Evolutionary conservation across 768 basidiomycete species (phyloP).

Genomic region (Mrakia frigida): DNA sequence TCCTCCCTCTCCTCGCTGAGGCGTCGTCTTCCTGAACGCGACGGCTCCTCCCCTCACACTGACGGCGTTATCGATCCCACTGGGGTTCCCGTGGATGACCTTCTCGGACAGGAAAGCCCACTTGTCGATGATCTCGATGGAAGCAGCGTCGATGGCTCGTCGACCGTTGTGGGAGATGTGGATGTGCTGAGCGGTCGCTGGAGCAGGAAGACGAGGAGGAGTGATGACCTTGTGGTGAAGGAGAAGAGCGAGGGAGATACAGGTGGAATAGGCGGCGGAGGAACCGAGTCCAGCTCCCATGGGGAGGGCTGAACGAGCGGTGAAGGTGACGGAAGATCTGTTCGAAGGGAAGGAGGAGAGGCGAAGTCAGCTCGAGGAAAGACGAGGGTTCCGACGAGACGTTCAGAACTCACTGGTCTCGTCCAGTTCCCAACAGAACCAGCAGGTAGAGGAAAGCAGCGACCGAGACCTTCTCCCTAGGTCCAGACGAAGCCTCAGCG

Average conservation of each 20-base stretch:
- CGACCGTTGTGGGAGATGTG: slow-evolving; percentile 64
- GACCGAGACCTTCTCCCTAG: slow-evolving; percentile 47
- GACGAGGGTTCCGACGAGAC: neutral
- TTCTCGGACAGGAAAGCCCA: slow-evolving; percentile 96
- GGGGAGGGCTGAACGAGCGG: slow-evolving; percentile 80
- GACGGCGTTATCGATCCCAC: slow-evolving; percentile 95
- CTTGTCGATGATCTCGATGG: slow-evolving; percentile 74
- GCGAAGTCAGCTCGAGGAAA: neutral
- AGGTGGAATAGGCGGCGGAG: slow-evolving; percentile 90
- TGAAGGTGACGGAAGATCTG: slow-evolving; percentile 56
- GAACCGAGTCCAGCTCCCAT: slow-evolving; percentile 95
- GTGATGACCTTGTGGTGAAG: slow-evolving; percentile 65
- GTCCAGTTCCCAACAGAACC: slow-evolving; percentile 52
- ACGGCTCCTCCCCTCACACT: slow-evolving; percentile 88
- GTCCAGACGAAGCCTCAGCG: slow-evolving; percentile 38
- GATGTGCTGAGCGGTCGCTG: slow-evolving; percentile 71
- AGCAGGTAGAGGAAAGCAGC: slow-evolving; percentile 90
- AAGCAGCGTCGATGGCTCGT: slow-evolving; percentile 42
- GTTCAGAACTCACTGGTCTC: neutral
- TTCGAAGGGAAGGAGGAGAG: neutral
- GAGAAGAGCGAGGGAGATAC: slow-evolving; percentile 72
- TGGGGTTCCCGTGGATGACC: slow-evolving; percentile 92
- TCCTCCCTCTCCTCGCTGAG: slow-evolving; percentile 66
- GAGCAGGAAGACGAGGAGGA: slow-evolving; percentile 41
- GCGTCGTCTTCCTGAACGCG: slow-evolving; percentile 69